Evolutionary conservation across 2,329 filamentous ascomycete species (phyloP).

Genomic region (Colletotrichum sp.): DNA sequence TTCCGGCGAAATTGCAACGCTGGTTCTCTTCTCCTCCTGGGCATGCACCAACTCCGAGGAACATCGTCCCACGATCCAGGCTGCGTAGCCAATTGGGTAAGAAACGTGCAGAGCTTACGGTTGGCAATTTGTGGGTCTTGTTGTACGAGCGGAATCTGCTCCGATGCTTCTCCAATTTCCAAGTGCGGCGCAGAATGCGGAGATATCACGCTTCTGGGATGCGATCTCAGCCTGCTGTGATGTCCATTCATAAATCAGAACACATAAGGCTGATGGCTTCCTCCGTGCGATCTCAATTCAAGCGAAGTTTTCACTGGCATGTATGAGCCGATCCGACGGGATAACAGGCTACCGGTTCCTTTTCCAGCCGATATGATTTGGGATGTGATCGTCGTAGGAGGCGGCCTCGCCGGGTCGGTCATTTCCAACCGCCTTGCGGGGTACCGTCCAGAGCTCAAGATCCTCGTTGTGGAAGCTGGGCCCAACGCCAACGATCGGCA

Average conservation of each 20-base stretch:
- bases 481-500: conserved; percentile 29
- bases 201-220: not conserved
- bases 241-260: not conserved
- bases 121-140: not conserved
- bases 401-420: conserved; percentile 41
- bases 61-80: not conserved
- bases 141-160: not conserved
- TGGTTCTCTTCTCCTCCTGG: not conserved
- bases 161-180: not conserved
- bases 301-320: not conserved
- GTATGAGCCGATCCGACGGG: not conserved
- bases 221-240: not conserved
- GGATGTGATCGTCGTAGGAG: conserved; percentile 44
- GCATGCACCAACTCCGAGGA: not conserved
- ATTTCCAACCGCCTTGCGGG: conserved; percentile 35
- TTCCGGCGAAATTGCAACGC: not conserved
- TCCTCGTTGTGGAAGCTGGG: conserved; percentile 45
- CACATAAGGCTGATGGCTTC: not conserved
- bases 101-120: not conserved
- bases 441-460: conserved; percentile 29
- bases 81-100: not conserved
- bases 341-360: not conserved
- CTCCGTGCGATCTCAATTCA: not conserved
- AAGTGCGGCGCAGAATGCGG: not conserved
- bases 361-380: conserved; percentile 9